Percentiles rank a stretch among this genome's conserved stretches.
These are phyloP conservation scores for Diutina rugosa DNA, from an alignment of 1,139 yeast genomes.

Conservation along the genomic window DNA sequence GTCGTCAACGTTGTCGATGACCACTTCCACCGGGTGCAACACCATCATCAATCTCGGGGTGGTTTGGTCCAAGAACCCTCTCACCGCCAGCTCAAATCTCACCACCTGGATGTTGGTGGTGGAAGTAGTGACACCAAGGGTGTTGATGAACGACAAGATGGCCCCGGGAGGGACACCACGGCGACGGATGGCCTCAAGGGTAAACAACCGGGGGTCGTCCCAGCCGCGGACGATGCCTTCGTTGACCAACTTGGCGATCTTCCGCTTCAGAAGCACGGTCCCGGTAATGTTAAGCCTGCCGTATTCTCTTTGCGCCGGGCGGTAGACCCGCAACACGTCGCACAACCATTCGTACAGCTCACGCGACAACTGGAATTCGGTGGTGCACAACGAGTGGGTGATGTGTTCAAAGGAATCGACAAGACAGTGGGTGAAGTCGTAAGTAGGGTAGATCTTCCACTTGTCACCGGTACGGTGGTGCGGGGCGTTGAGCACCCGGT, in stretches of 20 bases:
- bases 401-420: constrained; percentile 96
- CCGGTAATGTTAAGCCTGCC: constrained; percentile 95
- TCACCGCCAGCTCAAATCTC: constrained; percentile 81
- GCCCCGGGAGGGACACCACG: constrained; percentile 99
- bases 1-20: constrained; percentile 71
- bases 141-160: constrained; percentile 80
- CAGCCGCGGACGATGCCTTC: constrained; percentile 81
- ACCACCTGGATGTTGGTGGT: constrained; percentile 83
- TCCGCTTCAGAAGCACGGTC: constrained; percentile 87
- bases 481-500: constrained; percentile 81
- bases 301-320: constrained; percentile 98
- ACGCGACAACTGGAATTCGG: constrained; percentile 84
- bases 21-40: constrained; percentile 73
- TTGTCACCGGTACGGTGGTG: constrained; percentile 88
- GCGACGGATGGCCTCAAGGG: constrained; percentile 88
- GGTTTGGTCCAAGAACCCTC: constrained; percentile 77
- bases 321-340: constrained; percentile 85
- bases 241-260: constrained; percentile 83
- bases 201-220: constrained; percentile 96
- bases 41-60: constrained; percentile 95
- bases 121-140: constrained; percentile 92
- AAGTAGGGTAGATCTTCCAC: constrained; percentile 96
- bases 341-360: constrained; percentile 98
- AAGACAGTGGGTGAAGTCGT: constrained; percentile 97
- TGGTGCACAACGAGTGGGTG: constrained; percentile 88